Percentiles rank a stretch among this genome's conserved stretches.
phyloP scores from a whole-genome alignment of 176 grass and related monocot genomes.

The Oryza brachyantha region DNA sequence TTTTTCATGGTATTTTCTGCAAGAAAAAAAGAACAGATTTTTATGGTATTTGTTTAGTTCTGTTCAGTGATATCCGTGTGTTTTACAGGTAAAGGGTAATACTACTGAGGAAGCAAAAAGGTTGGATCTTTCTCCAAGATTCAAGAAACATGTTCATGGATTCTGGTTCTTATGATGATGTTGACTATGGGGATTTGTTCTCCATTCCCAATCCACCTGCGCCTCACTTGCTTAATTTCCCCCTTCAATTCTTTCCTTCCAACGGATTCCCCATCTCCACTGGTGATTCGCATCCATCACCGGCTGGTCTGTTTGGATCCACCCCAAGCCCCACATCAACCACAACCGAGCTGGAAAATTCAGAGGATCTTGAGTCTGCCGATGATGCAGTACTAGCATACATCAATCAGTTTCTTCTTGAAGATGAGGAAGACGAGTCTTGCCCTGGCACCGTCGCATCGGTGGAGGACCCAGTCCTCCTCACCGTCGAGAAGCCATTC shows the following conservation, averaged over 20 bases:
- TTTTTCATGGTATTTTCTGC: neutral
- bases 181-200: slow-evolving; percentile 20
- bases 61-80: neutral
- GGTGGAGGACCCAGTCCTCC: slow-evolving; percentile 24
- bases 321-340: slow-evolving; percentile 37
- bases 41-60: neutral
- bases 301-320: neutral
- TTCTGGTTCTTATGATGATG: slow-evolving; percentile 6
- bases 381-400: slow-evolving; percentile 51
- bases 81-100: neutral
- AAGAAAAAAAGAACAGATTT: too few species aligned
- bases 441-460: neutral
- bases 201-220: slow-evolving; percentile 1
- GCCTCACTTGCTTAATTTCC: slow-evolving; percentile 13
- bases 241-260: slow-evolving; percentile 6
- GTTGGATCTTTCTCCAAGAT: neutral
- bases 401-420: slow-evolving; percentile 55
- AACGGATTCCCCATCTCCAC: slow-evolving; percentile 12
- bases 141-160: slow-evolving; percentile 4
- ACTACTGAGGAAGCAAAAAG: neutral
- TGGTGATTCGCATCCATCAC: slow-evolving; percentile 3
- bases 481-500: slow-evolving; percentile 44
- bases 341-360: slow-evolving; percentile 25
- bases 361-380: slow-evolving; percentile 16
- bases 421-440: slow-evolving; percentile 34